Conservation (phyloP, 2,329 filamentous ascomycete genomes). For the Dactylella cylindrospora region DNA sequence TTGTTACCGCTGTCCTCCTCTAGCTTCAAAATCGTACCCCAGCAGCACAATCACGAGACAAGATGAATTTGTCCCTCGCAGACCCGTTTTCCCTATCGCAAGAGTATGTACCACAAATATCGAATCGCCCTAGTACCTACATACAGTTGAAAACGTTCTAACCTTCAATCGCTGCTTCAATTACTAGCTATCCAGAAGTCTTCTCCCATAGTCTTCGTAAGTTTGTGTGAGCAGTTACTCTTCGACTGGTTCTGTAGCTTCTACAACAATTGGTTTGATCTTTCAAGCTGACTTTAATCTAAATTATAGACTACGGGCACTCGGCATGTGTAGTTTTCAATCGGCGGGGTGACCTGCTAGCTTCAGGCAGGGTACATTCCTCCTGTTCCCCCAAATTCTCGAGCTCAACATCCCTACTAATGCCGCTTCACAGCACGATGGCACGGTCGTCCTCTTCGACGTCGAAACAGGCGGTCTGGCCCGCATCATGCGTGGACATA, state of each 20-base stretch:
- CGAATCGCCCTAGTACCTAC: background rate
- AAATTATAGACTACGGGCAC: slow-evolving; percentile 68
- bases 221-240: slow-evolving; percentile 56
- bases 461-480: slow-evolving; percentile 96
- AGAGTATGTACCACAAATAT: slow-evolving; percentile 46
- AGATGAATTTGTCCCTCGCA: slow-evolving; percentile 68
- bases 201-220: slow-evolving; percentile 41
- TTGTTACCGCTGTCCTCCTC: too few species aligned
- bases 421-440: slow-evolving; percentile 63
- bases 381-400: background rate
- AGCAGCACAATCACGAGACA: slow-evolving; percentile 3
- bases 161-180: slow-evolving; percentile 5
- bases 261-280: slow-evolving; percentile 56
- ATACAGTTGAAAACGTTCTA: slow-evolving; percentile 4
- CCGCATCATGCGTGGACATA: slow-evolving; percentile 89
- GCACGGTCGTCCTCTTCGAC: slow-evolving; percentile 93
- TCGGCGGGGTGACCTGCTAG: slow-evolving; percentile 88
- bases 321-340: slow-evolving; percentile 79
- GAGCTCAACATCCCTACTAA: slow-evolving; percentile 15
- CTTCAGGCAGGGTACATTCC: slow-evolving; percentile 73
- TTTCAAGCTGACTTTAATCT: slow-evolving; percentile 85
- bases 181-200: slow-evolving; percentile 47
- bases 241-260: slow-evolving; percentile 63
- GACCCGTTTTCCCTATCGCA: slow-evolving; percentile 71
- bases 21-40: too few species aligned